Base-by-base conservation (phyloP, 768 basidiomycete species). In the Tylopilus cervinicoccineus region DNA sequence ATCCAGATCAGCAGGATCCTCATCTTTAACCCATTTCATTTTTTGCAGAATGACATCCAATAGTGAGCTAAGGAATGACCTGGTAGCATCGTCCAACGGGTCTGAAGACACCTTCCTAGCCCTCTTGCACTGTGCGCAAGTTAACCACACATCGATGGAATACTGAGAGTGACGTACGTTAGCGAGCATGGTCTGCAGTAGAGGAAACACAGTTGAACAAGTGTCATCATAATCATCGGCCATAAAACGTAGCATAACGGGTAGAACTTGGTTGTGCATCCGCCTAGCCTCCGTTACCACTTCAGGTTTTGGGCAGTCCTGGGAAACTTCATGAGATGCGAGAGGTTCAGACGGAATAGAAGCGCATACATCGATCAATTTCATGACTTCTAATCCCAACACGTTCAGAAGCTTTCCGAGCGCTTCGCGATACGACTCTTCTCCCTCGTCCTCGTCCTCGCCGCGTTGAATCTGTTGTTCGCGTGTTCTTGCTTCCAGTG, bases 191-290 rank as follows among this genome's bases (percentile, higher is more conserved):
- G 79, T 76, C 52, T 84, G 81, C 13, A 96, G 71, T 47, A 96
- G 71, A 4, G 89, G 83, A 60, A 93, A 90, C 33, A 97, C 77
- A 7, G 93, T 86, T 19, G 82, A 81, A 53, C 85, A 84, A 6
- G 91, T 93, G 59, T 95, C 93, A 52, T 94, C 90, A 54, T 90
- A 89, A 23, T 85, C 76, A 61, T 98, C 96, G 9, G 85, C 86
- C 71, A 98, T 75, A 72, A 97, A 93, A 14, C 81, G 84, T 11
- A 99, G 75, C 73, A 92, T 78, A 29, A 93, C 75, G 2, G 93
- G 91, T 16, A 93, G 76, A 36, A 85, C 69, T 57, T 87, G 81
- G 29, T 74, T 70, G 44, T 92, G 73, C 60, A 88, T 70, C 23
- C 66, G 68, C 9, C 76, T 74, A 1, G 88, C 88, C 64, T 91